phyloP scores from a whole-genome alignment of 495 filamentous ascomycete species.

The Aspergillus leporis region DNA sequence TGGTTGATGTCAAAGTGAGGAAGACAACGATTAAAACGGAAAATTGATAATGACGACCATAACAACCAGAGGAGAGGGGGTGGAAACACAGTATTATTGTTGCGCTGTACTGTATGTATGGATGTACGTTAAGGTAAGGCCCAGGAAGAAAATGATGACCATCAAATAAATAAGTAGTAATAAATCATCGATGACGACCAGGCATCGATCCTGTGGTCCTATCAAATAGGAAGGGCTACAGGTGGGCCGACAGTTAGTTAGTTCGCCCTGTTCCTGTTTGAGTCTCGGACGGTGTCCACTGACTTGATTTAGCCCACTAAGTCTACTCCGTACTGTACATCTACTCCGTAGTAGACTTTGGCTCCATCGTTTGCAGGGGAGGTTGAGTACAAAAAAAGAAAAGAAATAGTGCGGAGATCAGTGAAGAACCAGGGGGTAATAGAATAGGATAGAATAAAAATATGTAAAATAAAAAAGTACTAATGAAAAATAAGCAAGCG shows the following conservation, averaged over 20 bases:
- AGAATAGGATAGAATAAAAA: conserved; percentile 5
- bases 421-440: not conserved
- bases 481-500: not conserved
- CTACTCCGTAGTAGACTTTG: not conserved
- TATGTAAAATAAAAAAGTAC: not conserved
- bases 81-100: conserved; percentile 14
- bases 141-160: conserved; percentile 18
- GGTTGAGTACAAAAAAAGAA: not conserved
- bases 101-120: conserved; percentile 2
- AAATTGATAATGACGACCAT: conserved; percentile 14
- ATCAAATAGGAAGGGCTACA: conserved; percentile 23
- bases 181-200: conserved; percentile 13
- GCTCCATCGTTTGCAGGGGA: not conserved
- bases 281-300: not conserved
- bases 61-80: conserved; percentile 10
- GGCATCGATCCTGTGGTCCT: conserved; percentile 18
- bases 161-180: conserved; percentile 7
- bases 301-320: conserved; percentile 9
- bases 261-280: conserved; percentile 14
- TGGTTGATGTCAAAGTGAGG: conserved; percentile 21
- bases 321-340: not conserved
- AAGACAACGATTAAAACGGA: not conserved
- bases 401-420: not conserved
- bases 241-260: conserved; percentile 19
- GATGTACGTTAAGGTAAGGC: conserved; percentile 1